These are phyloP conservation scores for Leptodontidium sp. DNA, from an alignment of 2,329 filamentous ascomycete species.

Conservation along the genomic window DNA sequence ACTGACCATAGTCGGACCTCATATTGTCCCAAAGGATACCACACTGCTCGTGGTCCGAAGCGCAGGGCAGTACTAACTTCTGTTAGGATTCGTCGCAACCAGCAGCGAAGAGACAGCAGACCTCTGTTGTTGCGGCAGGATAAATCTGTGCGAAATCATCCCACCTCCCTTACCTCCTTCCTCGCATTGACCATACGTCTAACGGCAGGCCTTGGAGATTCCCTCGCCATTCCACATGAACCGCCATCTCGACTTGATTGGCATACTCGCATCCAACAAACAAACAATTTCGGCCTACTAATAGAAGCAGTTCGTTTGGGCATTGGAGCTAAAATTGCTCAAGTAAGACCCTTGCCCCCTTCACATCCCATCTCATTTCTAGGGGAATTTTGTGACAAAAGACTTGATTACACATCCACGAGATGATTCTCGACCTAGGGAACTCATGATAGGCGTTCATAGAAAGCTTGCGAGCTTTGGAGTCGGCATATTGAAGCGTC, in stretches of 20 bases:
- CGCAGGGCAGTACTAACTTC: conserved; percentile 37
- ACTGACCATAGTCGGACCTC: conserved; percentile 28
- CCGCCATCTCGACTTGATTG: background rate
- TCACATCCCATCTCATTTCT: background rate
- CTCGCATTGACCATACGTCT: conserved; percentile 43
- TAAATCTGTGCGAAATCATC: conserved; percentile 43
- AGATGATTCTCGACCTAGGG: background rate
- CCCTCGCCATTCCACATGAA: background rate
- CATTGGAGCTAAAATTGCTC: conserved; percentile 20
- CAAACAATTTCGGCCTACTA: conserved; percentile 16
- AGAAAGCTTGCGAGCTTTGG: conserved; percentile 17
- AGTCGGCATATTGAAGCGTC: conserved; percentile 20
- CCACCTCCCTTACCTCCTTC: conserved; percentile 32
- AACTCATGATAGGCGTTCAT: conserved; percentile 36
- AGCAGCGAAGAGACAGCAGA: conserved; percentile 47
- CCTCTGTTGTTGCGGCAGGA: conserved; percentile 43
- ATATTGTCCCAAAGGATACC: conserved; percentile 18
- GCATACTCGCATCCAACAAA: background rate
- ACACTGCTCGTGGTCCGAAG: conserved; percentile 10
- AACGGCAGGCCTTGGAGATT: conserved; percentile 40
- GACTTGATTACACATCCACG: conserved; percentile 22
- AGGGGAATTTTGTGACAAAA: conserved; percentile 23
- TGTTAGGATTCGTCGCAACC: conserved; percentile 40
- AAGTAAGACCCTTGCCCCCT: conserved; percentile 20
- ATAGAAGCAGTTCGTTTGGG: conserved; percentile 12